phyloP scores from a whole-genome alignment of 2,329 filamentous ascomycete species.

The Aspergillus sp. region DNA sequence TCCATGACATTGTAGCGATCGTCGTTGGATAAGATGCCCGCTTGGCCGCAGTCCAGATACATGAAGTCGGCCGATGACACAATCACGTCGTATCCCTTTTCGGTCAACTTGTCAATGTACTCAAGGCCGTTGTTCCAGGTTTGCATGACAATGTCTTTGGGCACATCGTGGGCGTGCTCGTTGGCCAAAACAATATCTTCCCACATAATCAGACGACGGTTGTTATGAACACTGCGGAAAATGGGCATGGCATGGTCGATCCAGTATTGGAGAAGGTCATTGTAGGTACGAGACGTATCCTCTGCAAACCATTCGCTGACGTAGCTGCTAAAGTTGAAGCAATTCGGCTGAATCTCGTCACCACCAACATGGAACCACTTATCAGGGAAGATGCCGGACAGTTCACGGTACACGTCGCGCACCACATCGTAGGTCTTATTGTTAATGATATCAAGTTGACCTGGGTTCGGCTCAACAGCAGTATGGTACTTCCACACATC shows the following conservation, averaged over 20 bases:
- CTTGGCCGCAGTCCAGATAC: conserved; percentile 50
- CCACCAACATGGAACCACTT: conserved; percentile 50
- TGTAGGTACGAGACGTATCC: conserved; percentile 43
- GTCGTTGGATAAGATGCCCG: conserved; percentile 49
- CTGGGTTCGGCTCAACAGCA: conserved; percentile 49
- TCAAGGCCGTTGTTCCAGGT: conserved; percentile 47
- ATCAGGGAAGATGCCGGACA: conserved; percentile 45
- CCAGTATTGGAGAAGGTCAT: conserved; percentile 49
- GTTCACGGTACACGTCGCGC: conserved; percentile 46
- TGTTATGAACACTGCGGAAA: conserved; percentile 35
- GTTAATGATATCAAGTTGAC: conserved; percentile 50
- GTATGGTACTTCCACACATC: conserved; percentile 49
- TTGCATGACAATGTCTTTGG: conserved; percentile 47
- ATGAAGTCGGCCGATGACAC: conserved; percentile 50
- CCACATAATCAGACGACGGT: conserved; percentile 51
- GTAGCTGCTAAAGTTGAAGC: conserved; percentile 50
- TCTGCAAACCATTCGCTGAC: conserved; percentile 45
- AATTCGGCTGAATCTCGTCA: conserved; percentile 48
- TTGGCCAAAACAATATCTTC: conserved; percentile 44
- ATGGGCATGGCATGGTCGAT: conserved; percentile 46
- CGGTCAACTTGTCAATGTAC: conserved; percentile 46
- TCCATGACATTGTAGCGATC: conserved; percentile 47
- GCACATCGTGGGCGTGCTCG: conserved; percentile 40
- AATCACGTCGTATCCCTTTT: conserved; percentile 46
- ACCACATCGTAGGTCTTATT: conserved; percentile 50